A percentile compares a stretch with the other conserved stretches of the same genome.
phyloP scores from a whole-genome alignment of 345 rosid genomes.

The Eutrema yunnanense region DNA sequence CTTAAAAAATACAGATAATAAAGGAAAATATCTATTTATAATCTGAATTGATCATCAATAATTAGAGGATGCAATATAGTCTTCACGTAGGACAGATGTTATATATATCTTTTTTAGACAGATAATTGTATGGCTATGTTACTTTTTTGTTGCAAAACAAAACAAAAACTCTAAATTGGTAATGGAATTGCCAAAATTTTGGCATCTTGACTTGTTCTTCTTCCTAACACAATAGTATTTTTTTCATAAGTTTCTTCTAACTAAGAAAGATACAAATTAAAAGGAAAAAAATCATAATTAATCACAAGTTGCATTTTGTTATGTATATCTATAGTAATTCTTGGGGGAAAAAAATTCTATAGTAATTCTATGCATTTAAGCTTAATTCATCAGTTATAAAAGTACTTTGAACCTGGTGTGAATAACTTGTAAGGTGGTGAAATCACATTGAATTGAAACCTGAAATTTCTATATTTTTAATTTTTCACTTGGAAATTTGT shows the following conservation, averaged over 20 bases:
- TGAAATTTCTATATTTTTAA: neutral
- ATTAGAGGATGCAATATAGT: no score
- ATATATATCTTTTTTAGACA: no score
- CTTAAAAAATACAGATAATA: neutral
- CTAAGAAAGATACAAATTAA: slow-evolving; percentile 7
- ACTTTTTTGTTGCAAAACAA: neutral
- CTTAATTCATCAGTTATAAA: slow-evolving; percentile 1
- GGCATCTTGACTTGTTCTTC: slow-evolving; percentile 22
- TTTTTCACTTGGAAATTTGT: neutral
- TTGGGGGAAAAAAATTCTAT: no score
- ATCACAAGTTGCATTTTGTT: neutral
- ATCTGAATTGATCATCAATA: no score
- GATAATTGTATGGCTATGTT: neutral
- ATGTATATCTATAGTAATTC: neutral
- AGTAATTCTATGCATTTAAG: neutral
- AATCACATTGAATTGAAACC: slow-evolving; percentile 7
- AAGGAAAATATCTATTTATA: neutral
- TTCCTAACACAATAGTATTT: slow-evolving; percentile 15
- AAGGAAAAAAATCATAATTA: neutral
- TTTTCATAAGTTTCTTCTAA: neutral
- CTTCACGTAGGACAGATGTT: no score
- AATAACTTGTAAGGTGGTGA: slow-evolving; percentile 10
- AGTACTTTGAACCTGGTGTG: neutral
- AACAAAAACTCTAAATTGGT: slow-evolving; percentile 2
- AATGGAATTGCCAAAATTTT: slow-evolving; percentile 1